Base-by-base conservation (phyloP, 345 rosid genomes). In the Excoecaria cochinchinensis region DNA sequence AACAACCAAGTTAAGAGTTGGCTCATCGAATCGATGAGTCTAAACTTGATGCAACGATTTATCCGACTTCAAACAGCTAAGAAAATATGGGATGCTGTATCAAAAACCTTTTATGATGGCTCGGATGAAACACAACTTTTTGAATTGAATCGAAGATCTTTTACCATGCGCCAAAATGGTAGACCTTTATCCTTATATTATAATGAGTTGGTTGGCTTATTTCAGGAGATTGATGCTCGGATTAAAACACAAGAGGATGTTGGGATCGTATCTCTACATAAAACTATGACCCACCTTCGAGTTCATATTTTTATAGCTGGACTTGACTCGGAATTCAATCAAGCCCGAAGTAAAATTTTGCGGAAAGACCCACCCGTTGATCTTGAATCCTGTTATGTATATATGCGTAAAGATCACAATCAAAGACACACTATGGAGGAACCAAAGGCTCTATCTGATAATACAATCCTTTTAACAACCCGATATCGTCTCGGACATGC, bases 21-120 rank as follows among this genome's bases (percentile, higher is more conserved):
- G 71, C 71, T 69, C 3, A 51, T 69, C 17, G 46, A 69, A n/a
- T 69, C 73, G 3, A 69, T 69, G 73, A 69, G 46, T 12, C 48
- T 47, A 8, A 8, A 6, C 46, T 52, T 36, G 47, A 36, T 69
- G 46, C 59, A 69, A 17, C 15, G 42, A 25, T 51, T 69, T 9
- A 69, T 69, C 17, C 0, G 25, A 5, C 73, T 69, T 25, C 60
- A 38, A 25, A 31, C 46, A 25, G 15, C 59, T n/a, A 69, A 51
- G 9, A 25, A 69, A 31, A 69, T 51, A 25, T 8, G 25, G 60
- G 47, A 69, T 2, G 59, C 7, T 31, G 48, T 66, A 42, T n/a
- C 25, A 66, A 66, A 66, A n/a, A 66, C 52, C 3, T 66, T 66
- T 44, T 66, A 51, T 36, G 73, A 52, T 17, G 58, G 59, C 73